Percentiles rank a stretch among this genome's conserved stretches.
Evolutionary conservation across 768 basidiomycete genomes (phyloP).

Genomic region (Lanmaoa rubissima): DNA sequence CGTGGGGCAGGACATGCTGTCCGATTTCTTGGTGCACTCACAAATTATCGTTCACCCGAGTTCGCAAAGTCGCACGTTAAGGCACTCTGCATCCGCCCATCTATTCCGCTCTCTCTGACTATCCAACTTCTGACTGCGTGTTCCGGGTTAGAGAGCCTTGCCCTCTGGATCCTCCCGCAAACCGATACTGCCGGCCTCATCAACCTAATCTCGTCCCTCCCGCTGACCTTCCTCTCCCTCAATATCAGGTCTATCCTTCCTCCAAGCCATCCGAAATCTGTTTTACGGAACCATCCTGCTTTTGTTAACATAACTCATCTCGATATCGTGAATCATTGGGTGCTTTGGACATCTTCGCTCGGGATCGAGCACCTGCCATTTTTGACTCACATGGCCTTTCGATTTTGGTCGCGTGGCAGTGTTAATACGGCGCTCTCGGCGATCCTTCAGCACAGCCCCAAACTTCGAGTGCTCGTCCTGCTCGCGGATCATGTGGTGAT

Average conservation of each 20-base stretch:
- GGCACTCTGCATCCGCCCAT: slow-evolving; percentile 17
- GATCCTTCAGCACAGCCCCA: slow-evolving; percentile 2
- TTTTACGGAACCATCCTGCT: slow-evolving; percentile 6
- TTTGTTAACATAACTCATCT: slow-evolving; percentile 18
- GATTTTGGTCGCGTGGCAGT: slow-evolving; percentile 15
- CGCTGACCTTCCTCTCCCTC: slow-evolving; percentile 17
- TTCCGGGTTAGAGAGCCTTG: slow-evolving; percentile 13
- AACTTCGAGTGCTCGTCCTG: slow-evolving; percentile 10
- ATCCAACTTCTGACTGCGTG: slow-evolving; percentile 10
- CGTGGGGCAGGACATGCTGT: slow-evolving; percentile 4
- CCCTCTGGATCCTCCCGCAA: slow-evolving; percentile 15
- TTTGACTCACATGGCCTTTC: slow-evolving; percentile 14
- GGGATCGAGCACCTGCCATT: slow-evolving; percentile 15
- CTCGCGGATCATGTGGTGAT: slow-evolving; percentile 8
- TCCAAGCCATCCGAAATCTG: background rate
- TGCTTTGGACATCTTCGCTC: slow-evolving; percentile 16
- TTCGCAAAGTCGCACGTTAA: slow-evolving; percentile 13
- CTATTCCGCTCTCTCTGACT: slow-evolving; percentile 2
- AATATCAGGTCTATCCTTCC: slow-evolving; percentile 7
- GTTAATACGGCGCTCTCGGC: slow-evolving; percentile 1
- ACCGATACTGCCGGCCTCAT: background rate
- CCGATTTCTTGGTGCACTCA: slow-evolving; percentile 12
- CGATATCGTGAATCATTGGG: slow-evolving; percentile 21
- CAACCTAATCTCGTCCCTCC: slow-evolving; percentile 10
- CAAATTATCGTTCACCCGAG: background rate